phyloP scores from a whole-genome alignment of 2,329 filamentous ascomycete species.

The Fusarium hainanense region DNA sequence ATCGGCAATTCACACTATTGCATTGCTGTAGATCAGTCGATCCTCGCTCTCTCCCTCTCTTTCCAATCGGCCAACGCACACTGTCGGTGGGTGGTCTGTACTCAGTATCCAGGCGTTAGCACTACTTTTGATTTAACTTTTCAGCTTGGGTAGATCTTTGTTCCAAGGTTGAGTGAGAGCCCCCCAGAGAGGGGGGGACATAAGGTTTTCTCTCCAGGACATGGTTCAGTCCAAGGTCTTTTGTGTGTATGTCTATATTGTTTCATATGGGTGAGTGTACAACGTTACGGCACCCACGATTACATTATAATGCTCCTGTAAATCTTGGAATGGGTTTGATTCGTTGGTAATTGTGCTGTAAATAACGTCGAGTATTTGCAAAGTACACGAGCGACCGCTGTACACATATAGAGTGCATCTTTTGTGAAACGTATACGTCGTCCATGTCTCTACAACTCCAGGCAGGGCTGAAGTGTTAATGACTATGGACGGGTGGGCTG shows the following conservation, averaged over 20 bases:
- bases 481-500: not conserved
- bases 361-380: not conserved
- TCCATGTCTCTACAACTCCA: not conserved
- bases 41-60: conserved; percentile 5
- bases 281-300: not conserved
- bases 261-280: conserved; percentile 10
- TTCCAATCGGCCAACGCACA: not conserved
- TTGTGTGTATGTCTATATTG: conserved; percentile 2
- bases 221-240: not conserved
- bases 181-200: not conserved
- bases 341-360: not conserved
- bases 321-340: not conserved
- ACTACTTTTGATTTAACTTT: not conserved
- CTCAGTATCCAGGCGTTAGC: not conserved
- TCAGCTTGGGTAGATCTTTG: not conserved
- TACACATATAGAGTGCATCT: too few species aligned
- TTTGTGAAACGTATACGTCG: not conserved
- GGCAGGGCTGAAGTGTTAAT: not conserved
- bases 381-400: too few species aligned
- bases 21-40: conserved; percentile 25
- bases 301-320: not conserved
- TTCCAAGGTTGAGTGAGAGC: not conserved
- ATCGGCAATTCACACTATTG: conserved; percentile 28
- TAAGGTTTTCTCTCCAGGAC: conserved; percentile 10
- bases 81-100: not conserved